Evolutionary conservation across 305 asterid genomes (phyloP).

Genomic region (Fraxinus albicans): DNA sequence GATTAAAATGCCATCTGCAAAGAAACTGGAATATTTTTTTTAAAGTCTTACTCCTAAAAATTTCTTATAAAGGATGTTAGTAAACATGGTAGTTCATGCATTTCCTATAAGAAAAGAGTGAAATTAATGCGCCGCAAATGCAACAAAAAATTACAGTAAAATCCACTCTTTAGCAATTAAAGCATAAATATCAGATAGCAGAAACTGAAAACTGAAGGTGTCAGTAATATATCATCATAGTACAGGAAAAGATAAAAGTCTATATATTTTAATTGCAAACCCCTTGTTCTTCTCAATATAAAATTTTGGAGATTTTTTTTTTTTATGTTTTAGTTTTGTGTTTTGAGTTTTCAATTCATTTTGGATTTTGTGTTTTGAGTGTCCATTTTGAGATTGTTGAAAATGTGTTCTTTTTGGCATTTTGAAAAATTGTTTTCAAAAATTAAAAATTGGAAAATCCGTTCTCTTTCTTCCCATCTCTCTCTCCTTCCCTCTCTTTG

Average conservation of each 20-base stretch:
- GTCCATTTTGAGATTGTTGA: too few species aligned
- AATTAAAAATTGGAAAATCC: too few species aligned
- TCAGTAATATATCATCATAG: not conserved
- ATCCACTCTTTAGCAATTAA: not conserved
- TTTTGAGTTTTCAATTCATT: too few species aligned
- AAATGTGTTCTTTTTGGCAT: too few species aligned
- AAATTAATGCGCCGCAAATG: not conserved
- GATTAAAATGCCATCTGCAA: slow-evolving; percentile 84
- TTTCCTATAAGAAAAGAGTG: not conserved
- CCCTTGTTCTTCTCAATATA: not conserved
- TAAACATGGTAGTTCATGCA: not conserved
- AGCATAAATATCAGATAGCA: not conserved
- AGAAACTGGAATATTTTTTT: not conserved
- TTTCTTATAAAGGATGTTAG: not conserved
- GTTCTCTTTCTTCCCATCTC: too few species aligned
- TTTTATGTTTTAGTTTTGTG: too few species aligned
- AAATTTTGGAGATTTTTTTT: not conserved
- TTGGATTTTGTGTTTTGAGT: too few species aligned
- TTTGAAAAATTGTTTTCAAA: too few species aligned
- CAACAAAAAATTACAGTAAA: not conserved
- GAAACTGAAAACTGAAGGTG: not conserved
- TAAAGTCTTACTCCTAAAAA: not conserved
- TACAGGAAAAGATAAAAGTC: not conserved
- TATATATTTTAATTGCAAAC: not conserved
- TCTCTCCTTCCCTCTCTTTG: too few species aligned